Evolutionary conservation across 768 basidiomycete genomes (phyloP), one percentile per base, ranked within the genome.

Genomic region (Lactarius vividus): DNA sequence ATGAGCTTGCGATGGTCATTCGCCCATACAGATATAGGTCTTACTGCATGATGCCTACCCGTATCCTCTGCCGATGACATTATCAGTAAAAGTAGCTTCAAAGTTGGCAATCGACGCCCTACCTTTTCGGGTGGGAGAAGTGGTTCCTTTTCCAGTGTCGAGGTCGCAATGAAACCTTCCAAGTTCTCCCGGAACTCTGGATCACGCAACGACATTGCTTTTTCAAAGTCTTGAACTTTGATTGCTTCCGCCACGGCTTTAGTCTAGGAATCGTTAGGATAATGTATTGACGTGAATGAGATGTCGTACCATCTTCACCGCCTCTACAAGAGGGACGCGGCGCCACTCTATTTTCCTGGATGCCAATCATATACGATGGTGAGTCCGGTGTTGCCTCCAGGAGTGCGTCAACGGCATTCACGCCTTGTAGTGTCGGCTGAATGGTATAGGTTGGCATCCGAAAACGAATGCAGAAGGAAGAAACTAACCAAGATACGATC

Each of bases 311-410:
- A 88, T 88, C 53, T 86, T 85, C 20, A 99, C 97, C 60, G 97
- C 96, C 66, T 98, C 92, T 82, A 97, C 84, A 53, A 99, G 79
- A 16, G 94, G 94, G 10, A 96, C 88, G 31, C 94, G 85, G 9
- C 84, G 94, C n/a, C 70, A 99, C 92, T 79, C 96, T 96, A 80
- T 97, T 98, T 79, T 98, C 96, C 69, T 86, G 85, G 44, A 97
- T 82, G 28, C 97, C 96, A 73, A 99, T 98, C 90, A 99, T 96
- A 74, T 96, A 98, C 0, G 94, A 96, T 5, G 96, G 96, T 0
- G 91, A 94, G 23, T 90, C 85, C 5, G 96, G 94, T 0, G 86
- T 91, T 0, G 96, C 85, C 71, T 89, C 87, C 7, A 98, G 80
- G 31, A 98, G 80, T 2, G 93, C 91, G 60, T 94, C 85, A 57